Evolutionary conservation across 2,329 filamentous ascomycete species (phyloP), one percentile per base, ranked within the genome.

Genomic region (Calonectria pteridis): DNA sequence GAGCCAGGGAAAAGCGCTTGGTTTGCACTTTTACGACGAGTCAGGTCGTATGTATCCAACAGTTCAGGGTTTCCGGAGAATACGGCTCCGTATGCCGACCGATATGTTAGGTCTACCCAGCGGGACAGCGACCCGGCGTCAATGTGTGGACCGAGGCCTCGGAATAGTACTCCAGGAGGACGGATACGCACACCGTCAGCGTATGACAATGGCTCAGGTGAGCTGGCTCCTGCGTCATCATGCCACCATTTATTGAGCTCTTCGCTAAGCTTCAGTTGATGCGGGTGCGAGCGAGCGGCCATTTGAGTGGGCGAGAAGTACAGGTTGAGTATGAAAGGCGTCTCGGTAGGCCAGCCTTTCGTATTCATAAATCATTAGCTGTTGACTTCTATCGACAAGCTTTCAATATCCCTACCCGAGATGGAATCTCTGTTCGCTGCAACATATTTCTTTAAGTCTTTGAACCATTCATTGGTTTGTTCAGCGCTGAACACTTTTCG

Each of bases 301-400:
- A 55, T 68, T 46, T 68, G 65, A 16, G 50, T 68, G 18, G 65
- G 65, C 13, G 65, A 68, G 65, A 55, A 55, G n/a, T 68, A 68
- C 9, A 68, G 35, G 35, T 55, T 68, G 31, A 68, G 50, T 23
- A 68, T 68, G 50, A 58, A 68, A 0, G 65, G 65, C 7, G 49
- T 68, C 31, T 68, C 65, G 13, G 35, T 28, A 28, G 65, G 65
- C 65, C 65, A 68, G 18, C 50, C 50, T 53, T 28, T 53, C 2
- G 18, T 29, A 53, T 28, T 31, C 5, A 53, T 53, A 1, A n/a
- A 23, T 31, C 26, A 18, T 53, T 18, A 53, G 50, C 50, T 18
- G 6, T 20, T 20, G 14, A 14, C 4, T 10, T 28, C 26, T 28
- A 31, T 6, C 6, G 6, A 18, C 1, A 13, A 5, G 18, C 13